These are phyloP conservation scores for Dacryopinax primogenitus DNA, from an alignment of 768 basidiomycete species.

Conservation along the genomic window DNA sequence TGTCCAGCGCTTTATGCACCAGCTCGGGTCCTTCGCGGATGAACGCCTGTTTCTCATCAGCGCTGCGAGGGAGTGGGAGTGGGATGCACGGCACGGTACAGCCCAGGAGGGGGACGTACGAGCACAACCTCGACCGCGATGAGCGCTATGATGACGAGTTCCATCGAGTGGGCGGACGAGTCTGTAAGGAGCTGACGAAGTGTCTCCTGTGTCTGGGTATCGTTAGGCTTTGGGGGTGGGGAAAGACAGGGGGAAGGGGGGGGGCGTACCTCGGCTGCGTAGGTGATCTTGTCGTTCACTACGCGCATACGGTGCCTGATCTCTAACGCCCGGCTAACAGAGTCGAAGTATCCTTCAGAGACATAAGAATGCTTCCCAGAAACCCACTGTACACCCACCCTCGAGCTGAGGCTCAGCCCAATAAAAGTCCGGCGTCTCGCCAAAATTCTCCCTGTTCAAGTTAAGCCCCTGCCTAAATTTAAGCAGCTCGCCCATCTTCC, in stretches of 20 bases:
- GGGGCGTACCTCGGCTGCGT: slow-evolving; percentile 59
- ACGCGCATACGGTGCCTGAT: slow-evolving; percentile 66
- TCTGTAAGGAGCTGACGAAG: slow-evolving; percentile 25
- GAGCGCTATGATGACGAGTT: slow-evolving; percentile 84
- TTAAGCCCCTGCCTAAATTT: slow-evolving; percentile 86
- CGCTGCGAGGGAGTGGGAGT: too few species aligned
- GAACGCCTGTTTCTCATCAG: slow-evolving; percentile 23
- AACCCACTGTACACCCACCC: slow-evolving; percentile 34
- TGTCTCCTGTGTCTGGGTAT: slow-evolving; percentile 8
- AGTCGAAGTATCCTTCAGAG: slow-evolving; percentile 63
- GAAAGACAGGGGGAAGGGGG: not conserved
- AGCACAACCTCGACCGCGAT: slow-evolving; percentile 93
- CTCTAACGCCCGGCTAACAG: slow-evolving; percentile 73
- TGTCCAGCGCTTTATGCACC: slow-evolving; percentile 17
- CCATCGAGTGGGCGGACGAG: slow-evolving; percentile 86
- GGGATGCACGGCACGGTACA: too few species aligned
- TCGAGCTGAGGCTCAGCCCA: slow-evolving; percentile 91
- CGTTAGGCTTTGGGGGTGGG: slow-evolving; percentile 35
- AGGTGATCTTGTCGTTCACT: slow-evolving; percentile 85
- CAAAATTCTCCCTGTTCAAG: slow-evolving; percentile 76
- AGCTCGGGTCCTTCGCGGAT: slow-evolving; percentile 28
- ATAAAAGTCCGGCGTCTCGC: slow-evolving; percentile 82
- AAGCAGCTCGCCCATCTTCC: slow-evolving; percentile 84
- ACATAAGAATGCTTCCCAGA: not conserved
- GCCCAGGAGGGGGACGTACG: too few species aligned